A percentile compares a stretch with the other conserved stretches of the same genome.
Conservation (phyloP, 1,284 basidiomycete genomes). For the Trichosporon sp. region DNA sequence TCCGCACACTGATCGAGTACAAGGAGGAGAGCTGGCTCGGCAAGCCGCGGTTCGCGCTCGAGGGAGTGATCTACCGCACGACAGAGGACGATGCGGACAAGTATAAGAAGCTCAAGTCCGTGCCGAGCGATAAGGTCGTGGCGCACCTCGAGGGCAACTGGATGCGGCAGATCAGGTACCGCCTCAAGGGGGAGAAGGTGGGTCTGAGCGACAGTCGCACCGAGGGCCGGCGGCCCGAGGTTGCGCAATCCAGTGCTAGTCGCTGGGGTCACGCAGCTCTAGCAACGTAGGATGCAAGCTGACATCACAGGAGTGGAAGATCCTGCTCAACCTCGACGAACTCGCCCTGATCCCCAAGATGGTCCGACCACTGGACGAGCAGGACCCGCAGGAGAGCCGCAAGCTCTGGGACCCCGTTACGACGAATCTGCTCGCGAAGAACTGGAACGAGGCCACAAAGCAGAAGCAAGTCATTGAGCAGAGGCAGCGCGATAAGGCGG, state of each 20-base stretch:
- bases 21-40: conserved; percentile 98
- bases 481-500: conserved; percentile 74
- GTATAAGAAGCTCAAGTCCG: conserved; percentile 69
- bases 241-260: too few species aligned
- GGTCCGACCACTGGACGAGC: conserved; percentile 74
- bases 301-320: conserved; percentile 56
- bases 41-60: conserved; percentile 75
- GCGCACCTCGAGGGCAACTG: conserved; percentile 84
- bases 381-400: conserved; percentile 75
- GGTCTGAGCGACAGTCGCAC: conserved; percentile 12
- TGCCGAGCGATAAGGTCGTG: conserved; percentile 70
- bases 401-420: conserved; percentile 87
- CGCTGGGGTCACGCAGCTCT: too few species aligned
- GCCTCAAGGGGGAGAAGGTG: conserved; percentile 59
- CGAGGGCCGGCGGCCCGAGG: too few species aligned
- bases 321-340: conserved; percentile 70
- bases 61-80: conserved; percentile 84
- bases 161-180: conserved; percentile 77
- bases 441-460: conserved; percentile 81
- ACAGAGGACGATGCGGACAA: conserved; percentile 52
- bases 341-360: conserved; percentile 73
- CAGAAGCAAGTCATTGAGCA: conserved; percentile 86
- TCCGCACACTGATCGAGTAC: conserved; percentile 83
- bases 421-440: conserved; percentile 66
- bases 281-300: not conserved